phyloP scores from a whole-genome alignment of 345 rosid species.

The Leavenworthia alabamica region DNA sequence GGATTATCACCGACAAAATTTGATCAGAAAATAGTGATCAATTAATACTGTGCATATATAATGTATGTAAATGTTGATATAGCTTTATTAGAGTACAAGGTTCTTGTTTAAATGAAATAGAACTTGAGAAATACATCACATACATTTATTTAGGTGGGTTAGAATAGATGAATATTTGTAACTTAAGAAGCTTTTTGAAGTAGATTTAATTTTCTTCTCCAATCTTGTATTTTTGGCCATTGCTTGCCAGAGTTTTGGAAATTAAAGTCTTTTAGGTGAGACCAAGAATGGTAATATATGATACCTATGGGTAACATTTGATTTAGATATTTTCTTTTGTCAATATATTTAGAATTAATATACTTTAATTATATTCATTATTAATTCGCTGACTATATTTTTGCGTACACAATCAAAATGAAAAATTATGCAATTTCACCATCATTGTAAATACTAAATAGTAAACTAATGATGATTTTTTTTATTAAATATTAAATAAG shows the following conservation, averaged over 20 bases:
- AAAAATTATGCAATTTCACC: not conserved
- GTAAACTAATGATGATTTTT: not conserved
- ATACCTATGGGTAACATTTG: not conserved
- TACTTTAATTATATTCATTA: not conserved
- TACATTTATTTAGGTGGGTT: not conserved
- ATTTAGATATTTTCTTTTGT: too few relatives aligned
- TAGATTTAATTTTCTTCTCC: slow-evolving; percentile 6
- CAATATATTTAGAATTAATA: too few relatives aligned
- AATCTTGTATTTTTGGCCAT: slow-evolving; percentile 10
- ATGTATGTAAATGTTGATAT: not conserved
- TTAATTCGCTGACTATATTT: not conserved
- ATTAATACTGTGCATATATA: too few relatives aligned
- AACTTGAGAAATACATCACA: not conserved
- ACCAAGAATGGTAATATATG: not conserved
- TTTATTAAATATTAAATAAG: not conserved
- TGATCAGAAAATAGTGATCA: not conserved
- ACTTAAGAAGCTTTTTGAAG: not conserved
- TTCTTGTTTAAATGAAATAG: not conserved
- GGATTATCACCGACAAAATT: too few relatives aligned
- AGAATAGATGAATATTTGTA: not conserved
- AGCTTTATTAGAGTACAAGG: not conserved
- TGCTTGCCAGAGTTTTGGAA: slow-evolving; percentile 9
- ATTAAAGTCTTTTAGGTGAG: slow-evolving; percentile 18
- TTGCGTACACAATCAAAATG: not conserved
- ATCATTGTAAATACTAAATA: not conserved